Evolutionary conservation across 495 filamentous ascomycete genomes (phyloP).

Genomic region (Neurospora hispaniola): DNA sequence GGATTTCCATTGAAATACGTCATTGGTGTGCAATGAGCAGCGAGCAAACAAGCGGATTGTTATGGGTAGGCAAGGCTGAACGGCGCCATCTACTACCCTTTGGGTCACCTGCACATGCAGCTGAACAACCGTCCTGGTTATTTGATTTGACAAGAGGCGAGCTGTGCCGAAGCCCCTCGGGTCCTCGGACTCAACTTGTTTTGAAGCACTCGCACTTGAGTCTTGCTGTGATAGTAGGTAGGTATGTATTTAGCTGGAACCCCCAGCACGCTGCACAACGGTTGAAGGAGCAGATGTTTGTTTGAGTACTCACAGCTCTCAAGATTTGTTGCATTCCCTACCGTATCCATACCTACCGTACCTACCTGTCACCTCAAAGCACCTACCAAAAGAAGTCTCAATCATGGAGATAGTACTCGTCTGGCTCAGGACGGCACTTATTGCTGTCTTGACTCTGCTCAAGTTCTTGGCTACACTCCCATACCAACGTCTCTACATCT

Average conservation of each 20-base stretch:
- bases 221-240: too few species aligned
- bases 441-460: neutral
- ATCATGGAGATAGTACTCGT: neutral
- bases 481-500: slow-evolving; percentile 2
- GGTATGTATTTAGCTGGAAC: neutral
- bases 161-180: too few species aligned
- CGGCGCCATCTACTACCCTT: neutral
- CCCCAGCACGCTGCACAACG: too few species aligned
- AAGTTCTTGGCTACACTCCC: neutral
- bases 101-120: neutral
- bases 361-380: neutral
- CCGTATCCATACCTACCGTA: too few species aligned
- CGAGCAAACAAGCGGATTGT: neutral
- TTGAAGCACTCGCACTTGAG: too few species aligned
- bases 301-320: neutral
- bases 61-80: neutral
- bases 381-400: neutral
- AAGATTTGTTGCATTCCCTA: neutral
- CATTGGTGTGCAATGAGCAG: neutral
- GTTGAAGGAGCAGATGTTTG: neutral
- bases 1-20: too few species aligned
- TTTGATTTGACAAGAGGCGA: too few species aligned
- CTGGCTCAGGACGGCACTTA: neutral
- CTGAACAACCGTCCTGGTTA: neutral
- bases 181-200: too few species aligned